Percentiles rank a stretch among this genome's conserved stretches.
phyloP scores from a whole-genome alignment of 108 stramenopile genomes.

The Epithemia pelagica region DNA sequence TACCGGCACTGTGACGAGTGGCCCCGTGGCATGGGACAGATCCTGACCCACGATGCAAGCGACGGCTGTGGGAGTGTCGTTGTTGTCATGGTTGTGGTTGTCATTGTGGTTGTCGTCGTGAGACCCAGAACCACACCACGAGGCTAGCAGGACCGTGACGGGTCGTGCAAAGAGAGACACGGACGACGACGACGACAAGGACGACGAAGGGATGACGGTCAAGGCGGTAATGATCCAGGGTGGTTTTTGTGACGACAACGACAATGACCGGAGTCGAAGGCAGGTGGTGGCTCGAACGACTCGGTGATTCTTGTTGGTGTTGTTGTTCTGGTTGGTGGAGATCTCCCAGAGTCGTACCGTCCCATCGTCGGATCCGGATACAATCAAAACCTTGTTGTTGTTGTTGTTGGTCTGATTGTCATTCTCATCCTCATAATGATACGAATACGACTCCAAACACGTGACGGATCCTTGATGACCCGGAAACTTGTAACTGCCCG shows the following conservation, averaged over 20 bases:
- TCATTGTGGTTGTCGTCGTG: background rate
- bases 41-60: too few relatives aligned
- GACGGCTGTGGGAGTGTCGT: background rate
- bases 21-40: too few relatives aligned
- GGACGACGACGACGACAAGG: background rate
- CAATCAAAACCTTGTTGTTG: slow-evolving; percentile 36
- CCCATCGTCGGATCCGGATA: slow-evolving; percentile 78
- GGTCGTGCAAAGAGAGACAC: too few relatives aligned
- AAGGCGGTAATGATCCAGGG: background rate
- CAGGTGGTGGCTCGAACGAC: background rate
- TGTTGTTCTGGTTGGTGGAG: background rate
- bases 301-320: background rate
- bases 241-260: background rate
- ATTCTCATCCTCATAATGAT: too few relatives aligned
- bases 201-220: background rate
- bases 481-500: too few relatives aligned
- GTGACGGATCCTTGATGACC: too few relatives aligned
- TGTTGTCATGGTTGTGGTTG: background rate
- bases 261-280: too few relatives aligned
- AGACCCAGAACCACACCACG: background rate
- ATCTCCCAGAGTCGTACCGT: slow-evolving; percentile 62
- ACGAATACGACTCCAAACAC: too few relatives aligned
- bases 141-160: too few relatives aligned
- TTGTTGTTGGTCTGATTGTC: too few relatives aligned
- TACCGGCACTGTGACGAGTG: too few relatives aligned